Evolutionary conservation across 2,329 filamentous ascomycete genomes (phyloP).

Genomic region (Apiospora saccharicola): DNA sequence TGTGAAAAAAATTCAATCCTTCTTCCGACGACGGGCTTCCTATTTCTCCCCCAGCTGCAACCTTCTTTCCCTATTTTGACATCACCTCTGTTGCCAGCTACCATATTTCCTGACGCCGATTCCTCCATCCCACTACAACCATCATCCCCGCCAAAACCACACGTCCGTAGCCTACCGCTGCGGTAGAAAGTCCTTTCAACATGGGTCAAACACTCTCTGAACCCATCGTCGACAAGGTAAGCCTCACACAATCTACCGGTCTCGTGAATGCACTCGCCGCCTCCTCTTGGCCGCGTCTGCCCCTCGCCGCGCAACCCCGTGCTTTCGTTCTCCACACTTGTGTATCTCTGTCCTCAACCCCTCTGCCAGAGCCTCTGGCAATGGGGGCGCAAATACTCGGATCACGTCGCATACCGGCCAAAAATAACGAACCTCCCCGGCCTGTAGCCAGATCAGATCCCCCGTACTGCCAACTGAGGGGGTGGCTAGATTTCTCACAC

Average conservation of each 20-base stretch:
- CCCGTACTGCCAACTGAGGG: not conserved
- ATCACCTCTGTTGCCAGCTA: conserved; percentile 17
- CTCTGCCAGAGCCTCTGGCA: not conserved
- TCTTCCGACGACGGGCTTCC: conserved; percentile 18
- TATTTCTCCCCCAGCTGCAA: conserved; percentile 3
- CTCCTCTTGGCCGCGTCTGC: conserved; percentile 18
- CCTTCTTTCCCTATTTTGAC: conserved; percentile 22
- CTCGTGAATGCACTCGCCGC: conserved; percentile 25
- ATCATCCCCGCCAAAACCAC: conserved; percentile 23
- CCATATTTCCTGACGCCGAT: conserved; percentile 11
- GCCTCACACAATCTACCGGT: conserved; percentile 39
- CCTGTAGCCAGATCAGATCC: not conserved
- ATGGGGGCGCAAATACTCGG: not conserved
- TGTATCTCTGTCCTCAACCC: not conserved
- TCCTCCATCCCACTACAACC: conserved; percentile 27
- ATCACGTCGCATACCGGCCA: not conserved
- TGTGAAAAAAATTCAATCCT: conserved; percentile 15
- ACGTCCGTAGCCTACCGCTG: conserved; percentile 32
- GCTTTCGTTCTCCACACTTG: conserved; percentile 1
- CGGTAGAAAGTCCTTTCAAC: conserved; percentile 46
- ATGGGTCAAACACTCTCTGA: conserved; percentile 99
- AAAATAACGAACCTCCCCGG: not conserved
- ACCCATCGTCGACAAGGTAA: conserved; percentile 98
- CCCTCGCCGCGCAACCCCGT: conserved; percentile 3
- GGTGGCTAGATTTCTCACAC: not conserved